Evolutionary conservation across 192 early-diverging fungal genomes (phyloP).

Genomic region (Backusella sp.): DNA sequence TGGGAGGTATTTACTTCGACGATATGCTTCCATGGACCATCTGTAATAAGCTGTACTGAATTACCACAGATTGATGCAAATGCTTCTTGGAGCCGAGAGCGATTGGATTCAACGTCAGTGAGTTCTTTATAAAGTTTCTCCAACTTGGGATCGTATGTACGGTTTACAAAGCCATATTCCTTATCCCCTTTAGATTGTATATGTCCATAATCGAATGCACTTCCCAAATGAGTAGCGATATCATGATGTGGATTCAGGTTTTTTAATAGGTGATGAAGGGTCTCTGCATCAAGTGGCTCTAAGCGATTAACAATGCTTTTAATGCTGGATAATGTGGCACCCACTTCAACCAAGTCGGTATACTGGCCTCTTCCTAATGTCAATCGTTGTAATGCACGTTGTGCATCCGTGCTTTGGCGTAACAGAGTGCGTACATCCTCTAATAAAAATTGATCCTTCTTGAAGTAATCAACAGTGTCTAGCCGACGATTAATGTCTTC

Average conservation of each 20-base stretch:
- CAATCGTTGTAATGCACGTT: conserved; percentile 69
- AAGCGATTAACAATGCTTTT: conserved; percentile 38
- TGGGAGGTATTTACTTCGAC: conserved; percentile 54
- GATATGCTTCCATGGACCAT: conserved; percentile 45
- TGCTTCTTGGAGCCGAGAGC: conserved; percentile 35
- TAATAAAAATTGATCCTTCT: conserved; percentile 49
- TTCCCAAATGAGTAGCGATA: conserved; percentile 39
- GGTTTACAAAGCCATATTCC: conserved; percentile 53
- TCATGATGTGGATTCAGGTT: conserved; percentile 42
- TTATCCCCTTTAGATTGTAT: conserved; percentile 34
- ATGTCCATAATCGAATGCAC: conserved; percentile 47
- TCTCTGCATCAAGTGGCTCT: not conserved
- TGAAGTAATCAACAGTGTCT: conserved; percentile 76
- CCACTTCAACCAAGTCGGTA: conserved; percentile 61
- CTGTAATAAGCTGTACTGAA: conserved; percentile 43
- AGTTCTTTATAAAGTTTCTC: conserved; percentile 42
- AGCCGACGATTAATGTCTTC: conserved; percentile 67
- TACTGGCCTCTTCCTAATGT: conserved; percentile 63
- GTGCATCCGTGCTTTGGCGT: conserved; percentile 58
- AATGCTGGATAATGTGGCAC: conserved; percentile 55
- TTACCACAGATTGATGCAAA: conserved; percentile 41
- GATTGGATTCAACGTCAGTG: conserved; percentile 40
- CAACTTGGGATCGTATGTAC: conserved; percentile 40
- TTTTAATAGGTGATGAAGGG: conserved; percentile 23
- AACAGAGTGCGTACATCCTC: conserved; percentile 51